These are phyloP conservation scores for Cryptococcus sp. DNA, from an alignment of 1,284 basidiomycete genomes.

Conservation along the genomic window DNA sequence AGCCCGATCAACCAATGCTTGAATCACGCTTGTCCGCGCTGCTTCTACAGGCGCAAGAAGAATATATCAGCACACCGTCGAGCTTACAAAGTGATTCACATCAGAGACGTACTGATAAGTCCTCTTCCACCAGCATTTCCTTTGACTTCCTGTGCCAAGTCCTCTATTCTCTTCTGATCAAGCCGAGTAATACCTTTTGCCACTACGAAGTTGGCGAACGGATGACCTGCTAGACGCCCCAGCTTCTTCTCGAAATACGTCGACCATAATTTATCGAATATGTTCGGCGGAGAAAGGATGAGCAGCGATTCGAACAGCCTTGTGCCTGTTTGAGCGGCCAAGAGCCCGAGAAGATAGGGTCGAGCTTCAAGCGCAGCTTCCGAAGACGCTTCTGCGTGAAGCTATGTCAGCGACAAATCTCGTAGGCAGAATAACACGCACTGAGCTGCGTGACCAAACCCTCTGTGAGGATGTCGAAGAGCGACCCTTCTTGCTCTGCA, in stretches of 20 bases:
- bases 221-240: conserved; percentile 72
- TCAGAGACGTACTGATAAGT: conserved; percentile 59
- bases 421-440: conserved; percentile 52
- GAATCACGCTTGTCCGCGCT: conserved; percentile 66
- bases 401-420: not conserved
- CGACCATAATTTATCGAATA: conserved; percentile 71
- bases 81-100: not conserved
- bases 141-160: conserved; percentile 64
- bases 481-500: conserved; percentile 64
- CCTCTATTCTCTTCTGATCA: conserved; percentile 60
- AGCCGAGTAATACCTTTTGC: conserved; percentile 71
- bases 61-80: not conserved
- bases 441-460: conserved; percentile 72
- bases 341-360: conserved; percentile 64
- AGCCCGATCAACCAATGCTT: conserved; percentile 70
- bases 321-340: conserved; percentile 81
- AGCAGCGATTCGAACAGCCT: conserved; percentile 81
- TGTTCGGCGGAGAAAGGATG: conserved; percentile 61
- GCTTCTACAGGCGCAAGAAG: conserved; percentile 54
- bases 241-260: conserved; percentile 74
- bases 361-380: conserved; percentile 22
- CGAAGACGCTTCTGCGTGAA: conserved; percentile 2
- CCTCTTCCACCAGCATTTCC: conserved; percentile 57
- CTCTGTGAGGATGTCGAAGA: conserved; percentile 78
- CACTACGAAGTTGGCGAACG: conserved; percentile 88